Evolutionary conservation across 257 asterid species (phyloP), one percentile per base, ranked within the genome.

Genomic region (Lavandula angustifolia): DNA sequence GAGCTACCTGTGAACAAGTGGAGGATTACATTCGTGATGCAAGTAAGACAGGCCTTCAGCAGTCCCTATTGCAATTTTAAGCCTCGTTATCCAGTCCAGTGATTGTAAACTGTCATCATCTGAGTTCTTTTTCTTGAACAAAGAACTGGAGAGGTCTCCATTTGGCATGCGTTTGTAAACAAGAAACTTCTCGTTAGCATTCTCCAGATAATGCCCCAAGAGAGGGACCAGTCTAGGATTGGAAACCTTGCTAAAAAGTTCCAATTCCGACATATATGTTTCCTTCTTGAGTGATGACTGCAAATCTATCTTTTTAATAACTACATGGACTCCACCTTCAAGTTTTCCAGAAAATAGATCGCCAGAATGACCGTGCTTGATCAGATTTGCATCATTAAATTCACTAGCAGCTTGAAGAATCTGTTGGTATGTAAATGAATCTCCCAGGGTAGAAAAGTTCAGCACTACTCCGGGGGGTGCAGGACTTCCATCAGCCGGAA

Each of bases 21-120:
- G 97, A 3, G 98, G 96, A 11, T 66, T 70, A 67, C 96, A 92
- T 72, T 92, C 98, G 54, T 92, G 96, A 63, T 92, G 98, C 3
- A 92, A 83, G 77, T 79, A 89, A 65, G 85, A 75, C 56, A 92
- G 80, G 29, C 82, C 94, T 79, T 92, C 98, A 0, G 97, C 98
- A 67, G 96, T 87, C 56, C 97, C 98, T 50, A 80, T 89, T 10
- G 98, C 97, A 63, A 92, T 89, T 75, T 92, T 92, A 27, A 89
- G 85, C 68, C 98, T 81, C 9, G 98, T 92, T 57, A 92, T 94
- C 99, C 99, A 94, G 82, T 94, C 99, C 76, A 94, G 65, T 27
- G 99, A 89, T 68, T 89, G 89, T 48, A 90, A 76, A 68, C 86
- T 73, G 47, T 80, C 97, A 22, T 68, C 67, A 66, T 76, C 83